These are phyloP conservation scores for Phaeosphaeria sp. DNA, from an alignment of 2,329 filamentous ascomycete genomes.

Conservation along the genomic window DNA sequence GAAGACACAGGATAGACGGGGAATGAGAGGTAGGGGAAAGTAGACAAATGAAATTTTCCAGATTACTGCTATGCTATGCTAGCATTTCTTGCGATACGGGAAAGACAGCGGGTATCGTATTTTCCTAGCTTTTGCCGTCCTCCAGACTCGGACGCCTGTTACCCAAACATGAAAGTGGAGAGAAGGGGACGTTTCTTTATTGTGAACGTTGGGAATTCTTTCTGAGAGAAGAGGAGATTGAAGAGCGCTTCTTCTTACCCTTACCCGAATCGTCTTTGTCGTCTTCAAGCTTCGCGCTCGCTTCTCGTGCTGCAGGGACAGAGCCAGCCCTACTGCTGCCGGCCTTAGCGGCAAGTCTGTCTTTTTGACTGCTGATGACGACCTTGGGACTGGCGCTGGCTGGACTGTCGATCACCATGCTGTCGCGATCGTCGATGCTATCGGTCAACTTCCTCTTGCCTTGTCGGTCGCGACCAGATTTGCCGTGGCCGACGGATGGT, in stretches of 20 bases:
- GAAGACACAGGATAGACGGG: neutral
- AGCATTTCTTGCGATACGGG: neutral
- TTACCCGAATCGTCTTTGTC: conserved; percentile 54
- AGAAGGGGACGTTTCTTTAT: neutral
- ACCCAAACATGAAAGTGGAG: neutral
- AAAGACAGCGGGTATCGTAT: conserved; percentile 1
- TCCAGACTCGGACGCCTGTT: neutral
- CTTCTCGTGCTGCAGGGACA: conserved; percentile 55
- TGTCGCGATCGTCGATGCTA: conserved; percentile 46
- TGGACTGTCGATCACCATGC: conserved; percentile 48
- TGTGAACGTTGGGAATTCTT: neutral
- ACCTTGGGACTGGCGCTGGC: conserved; percentile 46
- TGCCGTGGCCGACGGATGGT: conserved; percentile 40
- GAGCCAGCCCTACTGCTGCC: conserved; percentile 50
- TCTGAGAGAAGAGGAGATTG: conserved; percentile 10
- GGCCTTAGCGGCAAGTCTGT: conserved; percentile 49
- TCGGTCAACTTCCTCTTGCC: conserved; percentile 48
- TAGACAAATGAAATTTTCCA: conserved; percentile 18
- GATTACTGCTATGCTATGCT: conserved; percentile 10
- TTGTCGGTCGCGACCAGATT: conserved; percentile 45
- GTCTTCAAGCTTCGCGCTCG: conserved; percentile 60
- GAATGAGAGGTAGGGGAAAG: neutral
- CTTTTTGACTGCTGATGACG: conserved; percentile 37
- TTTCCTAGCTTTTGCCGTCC: neutral
- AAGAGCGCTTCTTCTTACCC: conserved; percentile 49